Percentiles rank a stretch among this genome's conserved stretches.
These are phyloP conservation scores for Flaveria sonorensis DNA, from an alignment of 129 eudicot species.

Conservation along the genomic window DNA sequence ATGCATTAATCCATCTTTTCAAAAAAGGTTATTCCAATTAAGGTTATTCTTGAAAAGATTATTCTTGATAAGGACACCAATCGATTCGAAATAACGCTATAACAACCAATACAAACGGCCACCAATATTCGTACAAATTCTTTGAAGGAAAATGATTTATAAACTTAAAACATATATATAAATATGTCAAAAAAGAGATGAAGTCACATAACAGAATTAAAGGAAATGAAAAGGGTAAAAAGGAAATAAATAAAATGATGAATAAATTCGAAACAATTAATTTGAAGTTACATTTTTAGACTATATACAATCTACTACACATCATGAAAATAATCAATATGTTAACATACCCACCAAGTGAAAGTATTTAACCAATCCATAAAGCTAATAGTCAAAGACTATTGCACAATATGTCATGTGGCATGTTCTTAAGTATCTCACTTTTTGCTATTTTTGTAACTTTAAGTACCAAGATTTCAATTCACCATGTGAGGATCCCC, in stretches of 20 bases:
- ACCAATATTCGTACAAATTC: not conserved
- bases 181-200: no score
- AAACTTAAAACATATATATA: not conserved
- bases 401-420: conserved; percentile 26
- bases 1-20: not conserved
- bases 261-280: no score
- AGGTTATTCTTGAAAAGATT: not conserved
- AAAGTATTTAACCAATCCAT: not conserved
- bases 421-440: conserved; percentile 32
- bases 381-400: conserved; percentile 19
- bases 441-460: conserved; percentile 17
- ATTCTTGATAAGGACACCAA: not conserved
- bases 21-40: not conserved
- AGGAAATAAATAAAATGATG: no score
- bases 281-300: no score
- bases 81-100: no score
- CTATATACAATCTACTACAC: not conserved
- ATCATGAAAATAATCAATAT: not conserved
- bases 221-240: no score
- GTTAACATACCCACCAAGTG: not conserved
- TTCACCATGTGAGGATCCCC: conserved; percentile 15
- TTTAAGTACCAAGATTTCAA: conserved; percentile 16
- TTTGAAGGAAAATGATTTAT: not conserved
- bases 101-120: no score
- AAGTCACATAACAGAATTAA: no score